phyloP scores from a whole-genome alignment of 805 yeast genomes.

The Wickerhamomyces hampshirensis region DNA sequence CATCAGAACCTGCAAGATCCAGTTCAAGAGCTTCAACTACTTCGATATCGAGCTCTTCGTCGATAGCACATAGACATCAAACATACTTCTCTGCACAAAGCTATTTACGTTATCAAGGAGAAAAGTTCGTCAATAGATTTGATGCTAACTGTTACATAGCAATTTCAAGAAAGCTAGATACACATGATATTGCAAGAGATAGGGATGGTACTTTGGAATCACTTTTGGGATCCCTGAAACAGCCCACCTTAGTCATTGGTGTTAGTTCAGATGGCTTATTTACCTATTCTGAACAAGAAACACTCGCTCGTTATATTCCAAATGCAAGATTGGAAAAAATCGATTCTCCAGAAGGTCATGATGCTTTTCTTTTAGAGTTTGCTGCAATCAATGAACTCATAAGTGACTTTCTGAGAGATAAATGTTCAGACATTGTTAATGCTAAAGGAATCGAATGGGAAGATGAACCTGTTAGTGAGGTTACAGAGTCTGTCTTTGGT shows the following conservation, averaged over 20 bases:
- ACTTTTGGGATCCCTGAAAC: conserved; percentile 55
- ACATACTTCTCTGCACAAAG: conserved; percentile 91
- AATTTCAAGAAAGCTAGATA: conserved; percentile 87
- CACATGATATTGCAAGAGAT: conserved; percentile 89
- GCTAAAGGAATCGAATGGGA: conserved; percentile 40
- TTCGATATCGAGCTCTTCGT: conserved; percentile 22
- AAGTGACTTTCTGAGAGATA: conserved; percentile 53
- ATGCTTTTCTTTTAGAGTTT: conserved; percentile 91
- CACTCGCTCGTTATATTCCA: conserved; percentile 70
- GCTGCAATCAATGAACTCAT: conserved; percentile 71
- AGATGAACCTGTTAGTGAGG: conserved; percentile 37
- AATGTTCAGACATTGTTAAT: conserved; percentile 55
- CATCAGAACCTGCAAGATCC: conserved; percentile 15
- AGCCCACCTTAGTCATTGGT: conserved; percentile 84
- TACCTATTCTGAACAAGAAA: conserved; percentile 87
- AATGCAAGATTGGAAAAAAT: conserved; percentile 64
- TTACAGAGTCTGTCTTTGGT: conserved; percentile 73
- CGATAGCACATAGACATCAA: conserved; percentile 30
- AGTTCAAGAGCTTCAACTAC: conserved; percentile 29
- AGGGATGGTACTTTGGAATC: conserved; percentile 39
- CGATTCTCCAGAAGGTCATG: conserved; percentile 95
- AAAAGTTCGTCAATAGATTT: conserved; percentile 81
- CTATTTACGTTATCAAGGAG: conserved; percentile 90
- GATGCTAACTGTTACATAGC: conserved; percentile 97
- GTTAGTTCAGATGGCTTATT: conserved; percentile 89